Evolutionary conservation across 805 yeast genomes (phyloP).

Genomic region (Candida easanensis): DNA sequence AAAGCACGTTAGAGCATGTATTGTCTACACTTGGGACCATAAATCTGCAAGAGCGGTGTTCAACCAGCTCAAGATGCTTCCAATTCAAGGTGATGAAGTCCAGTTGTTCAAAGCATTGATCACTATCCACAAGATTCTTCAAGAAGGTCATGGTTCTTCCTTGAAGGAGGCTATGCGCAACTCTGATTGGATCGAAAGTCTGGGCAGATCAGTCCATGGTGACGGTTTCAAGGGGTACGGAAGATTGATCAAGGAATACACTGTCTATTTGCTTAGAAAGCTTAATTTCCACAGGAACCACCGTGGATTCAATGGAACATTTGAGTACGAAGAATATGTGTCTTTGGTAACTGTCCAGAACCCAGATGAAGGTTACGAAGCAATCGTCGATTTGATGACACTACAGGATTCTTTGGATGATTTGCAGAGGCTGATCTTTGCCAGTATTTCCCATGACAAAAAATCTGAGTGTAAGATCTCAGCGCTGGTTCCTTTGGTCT

Average conservation of each 20-base stretch:
- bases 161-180: constrained; percentile 78
- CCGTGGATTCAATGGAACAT: constrained; percentile 89
- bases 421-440: constrained; percentile 71
- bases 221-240: constrained; percentile 55
- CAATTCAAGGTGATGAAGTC: constrained; percentile 77
- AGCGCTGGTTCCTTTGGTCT: constrained; percentile 84
- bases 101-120: constrained; percentile 85
- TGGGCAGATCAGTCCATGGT: constrained; percentile 53
- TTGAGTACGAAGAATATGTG: constrained; percentile 93
- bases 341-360: constrained; percentile 84
- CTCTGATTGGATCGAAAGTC: constrained; percentile 70
- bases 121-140: constrained; percentile 86
- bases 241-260: constrained; percentile 74
- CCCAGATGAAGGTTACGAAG: constrained; percentile 94
- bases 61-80: constrained; percentile 75
- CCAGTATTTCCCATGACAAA: constrained; percentile 60
- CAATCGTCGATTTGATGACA: constrained; percentile 79
- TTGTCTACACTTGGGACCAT: constrained; percentile 96
- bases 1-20: constrained; percentile 93
- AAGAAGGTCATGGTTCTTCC: constrained; percentile 93
- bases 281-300: constrained; percentile 81
- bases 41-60: constrained; percentile 81
- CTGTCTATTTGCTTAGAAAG: constrained; percentile 63
- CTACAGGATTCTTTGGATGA: constrained; percentile 83
- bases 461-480: constrained; percentile 75